Evolutionary conservation across 768 basidiomycete genomes (phyloP).

Genomic region (Trametes villosa): DNA sequence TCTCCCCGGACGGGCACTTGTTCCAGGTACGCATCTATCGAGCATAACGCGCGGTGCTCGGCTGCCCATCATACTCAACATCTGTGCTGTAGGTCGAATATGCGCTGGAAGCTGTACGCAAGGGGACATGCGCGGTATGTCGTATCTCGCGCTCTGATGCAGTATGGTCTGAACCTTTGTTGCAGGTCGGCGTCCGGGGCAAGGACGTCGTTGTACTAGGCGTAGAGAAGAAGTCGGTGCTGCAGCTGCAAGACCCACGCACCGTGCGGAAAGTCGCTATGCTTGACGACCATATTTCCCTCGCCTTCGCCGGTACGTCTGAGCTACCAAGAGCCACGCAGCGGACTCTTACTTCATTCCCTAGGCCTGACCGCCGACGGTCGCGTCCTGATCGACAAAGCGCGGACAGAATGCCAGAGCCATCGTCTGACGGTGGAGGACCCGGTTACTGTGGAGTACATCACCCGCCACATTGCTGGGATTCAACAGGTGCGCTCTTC

Average conservation of each 20-base stretch:
- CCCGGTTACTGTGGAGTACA: constrained; percentile 97
- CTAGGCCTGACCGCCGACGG: constrained; percentile 96
- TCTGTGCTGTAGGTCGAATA: constrained; percentile 83
- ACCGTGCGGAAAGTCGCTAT: constrained; percentile 98
- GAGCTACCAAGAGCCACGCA: background rate
- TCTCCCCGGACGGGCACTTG: constrained; percentile 98
- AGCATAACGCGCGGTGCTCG: background rate
- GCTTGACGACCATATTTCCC: constrained; percentile 96
- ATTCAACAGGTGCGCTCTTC: constrained; percentile 82
- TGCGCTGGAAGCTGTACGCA: constrained; percentile 94
- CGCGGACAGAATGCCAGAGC: constrained; percentile 95
- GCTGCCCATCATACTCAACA: constrained; percentile 10
- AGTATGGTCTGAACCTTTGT: constrained; percentile 16
- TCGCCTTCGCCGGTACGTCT: constrained; percentile 91
- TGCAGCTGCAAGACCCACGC: constrained; percentile 97
- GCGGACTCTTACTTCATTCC: background rate
- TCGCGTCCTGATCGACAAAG: constrained; percentile 96
- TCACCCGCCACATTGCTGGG: constrained; percentile 97
- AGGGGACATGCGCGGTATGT: constrained; percentile 94
- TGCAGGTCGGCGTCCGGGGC: constrained; percentile 92
- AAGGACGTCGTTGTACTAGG: constrained; percentile 94
- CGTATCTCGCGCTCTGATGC: background rate
- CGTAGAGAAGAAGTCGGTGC: constrained; percentile 97
- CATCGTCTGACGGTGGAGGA: constrained; percentile 98
- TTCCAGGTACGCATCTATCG: constrained; percentile 72